Evolutionary conservation across 2,329 filamentous ascomycete genomes (phyloP).

Genomic region (Colletotrichum gigasporum): DNA sequence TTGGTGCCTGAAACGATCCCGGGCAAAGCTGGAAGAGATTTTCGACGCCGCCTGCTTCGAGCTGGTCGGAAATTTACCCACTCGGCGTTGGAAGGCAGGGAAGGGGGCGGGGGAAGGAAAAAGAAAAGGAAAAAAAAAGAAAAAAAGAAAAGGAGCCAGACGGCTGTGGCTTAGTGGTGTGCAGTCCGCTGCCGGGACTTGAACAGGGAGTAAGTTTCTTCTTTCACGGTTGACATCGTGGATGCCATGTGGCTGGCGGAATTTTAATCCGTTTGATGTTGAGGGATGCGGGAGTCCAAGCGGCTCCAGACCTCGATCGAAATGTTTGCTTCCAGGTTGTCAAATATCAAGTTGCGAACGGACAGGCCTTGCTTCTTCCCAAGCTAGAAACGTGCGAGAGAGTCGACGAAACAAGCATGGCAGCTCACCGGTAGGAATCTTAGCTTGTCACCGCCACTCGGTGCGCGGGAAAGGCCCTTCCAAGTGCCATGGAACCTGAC

Average conservation of each 20-base stretch:
- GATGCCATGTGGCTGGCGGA: slow-evolving; percentile 7
- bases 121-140: too few species aligned
- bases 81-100: not conserved
- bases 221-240: not conserved
- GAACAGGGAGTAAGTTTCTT: not conserved
- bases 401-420: not conserved
- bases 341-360: not conserved
- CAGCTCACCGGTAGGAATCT: not conserved
- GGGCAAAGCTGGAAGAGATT: not conserved
- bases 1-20: not conserved
- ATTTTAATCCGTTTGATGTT: not conserved
- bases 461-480: not conserved
- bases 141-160: too few species aligned
- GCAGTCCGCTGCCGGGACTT: not conserved
- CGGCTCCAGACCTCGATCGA: slow-evolving; percentile 7
- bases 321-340: slow-evolving; percentile 15
- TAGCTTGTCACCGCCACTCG: slow-evolving; percentile 1
- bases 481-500: not conserved
- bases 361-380: slow-evolving; percentile 3
- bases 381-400: not conserved
- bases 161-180: not conserved
- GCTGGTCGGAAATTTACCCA: not conserved
- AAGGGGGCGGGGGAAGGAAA: too few species aligned
- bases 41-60: not conserved
- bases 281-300: not conserved